phyloP scores from a whole-genome alignment of 2,329 filamentous ascomycete species.

The Eurotiales sp. region DNA sequence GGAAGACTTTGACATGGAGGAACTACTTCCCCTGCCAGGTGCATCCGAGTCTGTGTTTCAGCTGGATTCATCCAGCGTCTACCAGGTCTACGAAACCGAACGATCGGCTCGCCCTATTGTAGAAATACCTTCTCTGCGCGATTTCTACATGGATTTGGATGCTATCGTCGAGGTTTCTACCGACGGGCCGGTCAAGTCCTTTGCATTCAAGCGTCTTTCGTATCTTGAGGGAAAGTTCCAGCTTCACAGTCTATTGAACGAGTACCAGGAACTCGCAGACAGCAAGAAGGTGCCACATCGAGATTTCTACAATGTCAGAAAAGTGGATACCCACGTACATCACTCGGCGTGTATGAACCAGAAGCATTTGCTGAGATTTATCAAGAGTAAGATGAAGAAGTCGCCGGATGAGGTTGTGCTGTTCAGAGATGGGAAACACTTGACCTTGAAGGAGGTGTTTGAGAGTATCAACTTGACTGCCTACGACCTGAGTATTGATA shows the following conservation, averaged over 20 bases:
- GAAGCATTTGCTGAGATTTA: slow-evolving; percentile 95
- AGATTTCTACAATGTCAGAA: slow-evolving; percentile 98
- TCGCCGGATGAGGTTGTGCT: slow-evolving; percentile 90
- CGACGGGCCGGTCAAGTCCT: slow-evolving; percentile 93
- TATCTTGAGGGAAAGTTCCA: slow-evolving; percentile 98
- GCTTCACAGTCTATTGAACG: slow-evolving; percentile 86
- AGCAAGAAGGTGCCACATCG: slow-evolving; percentile 96
- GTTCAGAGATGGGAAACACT: slow-evolving; percentile 83
- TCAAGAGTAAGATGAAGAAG: slow-evolving; percentile 99
- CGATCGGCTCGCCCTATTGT: slow-evolving; percentile 67
- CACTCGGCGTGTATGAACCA: slow-evolving; percentile 99
- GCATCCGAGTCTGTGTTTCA: slow-evolving; percentile 69
- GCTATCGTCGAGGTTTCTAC: slow-evolving; percentile 83
- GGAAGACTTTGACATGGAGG: slow-evolving; percentile 82
- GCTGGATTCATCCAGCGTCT: slow-evolving; percentile 81
- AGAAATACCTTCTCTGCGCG: slow-evolving; percentile 82
- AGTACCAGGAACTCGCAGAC: slow-evolving; percentile 96
- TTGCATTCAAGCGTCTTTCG: slow-evolving; percentile 88
- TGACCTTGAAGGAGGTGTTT: slow-evolving; percentile 91
- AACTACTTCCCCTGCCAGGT: slow-evolving; percentile 69
- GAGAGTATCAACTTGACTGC: slow-evolving; percentile 96
- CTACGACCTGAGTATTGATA: slow-evolving; percentile 97
- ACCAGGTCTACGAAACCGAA: slow-evolving; percentile 74
- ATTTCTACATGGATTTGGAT: slow-evolving; percentile 95
- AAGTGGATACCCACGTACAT: slow-evolving; percentile 98